phyloP scores from a whole-genome alignment of 116 monocot genomes.

The Iris pallida region DNA sequence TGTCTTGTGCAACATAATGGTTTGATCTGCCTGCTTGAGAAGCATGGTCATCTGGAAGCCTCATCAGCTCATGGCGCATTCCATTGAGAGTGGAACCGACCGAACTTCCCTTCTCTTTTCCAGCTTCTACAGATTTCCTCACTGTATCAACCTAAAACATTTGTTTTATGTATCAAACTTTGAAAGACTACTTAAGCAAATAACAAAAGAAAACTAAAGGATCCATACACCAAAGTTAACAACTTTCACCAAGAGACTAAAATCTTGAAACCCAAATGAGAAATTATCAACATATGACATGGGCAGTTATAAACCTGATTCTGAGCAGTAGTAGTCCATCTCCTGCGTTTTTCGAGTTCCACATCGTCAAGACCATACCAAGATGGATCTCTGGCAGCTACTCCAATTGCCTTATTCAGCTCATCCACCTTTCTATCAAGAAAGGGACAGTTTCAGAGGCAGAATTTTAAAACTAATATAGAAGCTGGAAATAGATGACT shows the following conservation, averaged over 20 bases:
- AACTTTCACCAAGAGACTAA: background rate
- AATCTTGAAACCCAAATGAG: background rate
- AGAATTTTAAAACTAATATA: background rate
- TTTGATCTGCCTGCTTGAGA: constrained; percentile 38
- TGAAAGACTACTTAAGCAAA: background rate
- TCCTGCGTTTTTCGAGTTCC: constrained; percentile 68
- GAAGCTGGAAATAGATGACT: too few relatives aligned
- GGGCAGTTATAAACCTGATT: constrained; percentile 44
- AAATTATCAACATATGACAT: background rate
- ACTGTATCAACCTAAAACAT: constrained; percentile 48
- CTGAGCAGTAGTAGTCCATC: constrained; percentile 73
- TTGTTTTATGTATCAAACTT: background rate
- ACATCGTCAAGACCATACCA: constrained; percentile 66
- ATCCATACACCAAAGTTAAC: background rate
- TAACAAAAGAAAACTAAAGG: background rate
- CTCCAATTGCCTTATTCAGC: constrained; percentile 78
- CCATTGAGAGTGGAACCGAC: constrained; percentile 18
- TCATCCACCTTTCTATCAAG: constrained; percentile 80
- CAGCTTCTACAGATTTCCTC: constrained; percentile 55
- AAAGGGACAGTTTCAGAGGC: constrained; percentile 10
- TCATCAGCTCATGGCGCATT: constrained; percentile 42
- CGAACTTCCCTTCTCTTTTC: constrained; percentile 29
- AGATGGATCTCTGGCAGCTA: constrained; percentile 77
- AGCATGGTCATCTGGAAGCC: constrained; percentile 34
- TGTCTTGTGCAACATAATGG: constrained; percentile 28